A percentile compares a stretch with the other conserved stretches of the same genome.
phyloP scores from a whole-genome alignment of 352 stramenopile species.

The Aphanomyces stellatus region DNA sequence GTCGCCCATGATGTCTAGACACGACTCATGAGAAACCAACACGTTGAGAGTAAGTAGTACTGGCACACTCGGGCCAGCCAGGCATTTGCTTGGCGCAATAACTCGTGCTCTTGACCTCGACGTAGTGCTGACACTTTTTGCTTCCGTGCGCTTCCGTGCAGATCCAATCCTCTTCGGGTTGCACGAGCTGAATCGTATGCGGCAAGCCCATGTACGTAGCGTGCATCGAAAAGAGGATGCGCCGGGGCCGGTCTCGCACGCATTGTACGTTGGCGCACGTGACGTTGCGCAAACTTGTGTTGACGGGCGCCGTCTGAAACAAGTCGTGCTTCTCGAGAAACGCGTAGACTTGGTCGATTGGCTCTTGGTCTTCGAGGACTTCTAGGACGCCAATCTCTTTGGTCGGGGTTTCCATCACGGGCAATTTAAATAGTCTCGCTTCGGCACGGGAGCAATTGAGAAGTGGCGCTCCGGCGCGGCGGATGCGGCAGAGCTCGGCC shows the following conservation, averaged over 20 bases:
- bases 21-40: no score
- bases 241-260: slow-evolving; percentile 38
- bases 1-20: slow-evolving; percentile 14
- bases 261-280: slow-evolving; percentile 68
- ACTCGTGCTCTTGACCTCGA: slow-evolving; percentile 44
- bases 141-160: slow-evolving; percentile 42
- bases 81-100: slow-evolving; percentile 74
- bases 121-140: slow-evolving; percentile 64
- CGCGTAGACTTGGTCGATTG: slow-evolving; percentile 70
- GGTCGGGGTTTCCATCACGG: slow-evolving; percentile 57
- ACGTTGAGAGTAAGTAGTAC: no score
- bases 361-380: slow-evolving; percentile 70
- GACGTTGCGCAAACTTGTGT: slow-evolving; percentile 53
- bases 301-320: slow-evolving; percentile 71
- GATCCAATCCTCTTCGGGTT: slow-evolving; percentile 69
- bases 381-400: slow-evolving; percentile 66
- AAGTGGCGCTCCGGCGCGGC: slow-evolving; percentile 28
- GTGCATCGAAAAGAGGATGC: slow-evolving; percentile 70
- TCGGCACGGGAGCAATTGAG: slow-evolving; percentile 74
- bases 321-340: slow-evolving; percentile 83
- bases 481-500: slow-evolving; percentile 47
- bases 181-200: slow-evolving; percentile 68
- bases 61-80: slow-evolving; percentile 33
- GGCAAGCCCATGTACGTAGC: slow-evolving; percentile 57
- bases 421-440: slow-evolving; percentile 61